A percentile compares a stretch with the other conserved stretches of the same genome.
Evolutionary conservation across 164 flowering plant genomes (phyloP).

Genomic region (Aristolochia fimbriata): DNA sequence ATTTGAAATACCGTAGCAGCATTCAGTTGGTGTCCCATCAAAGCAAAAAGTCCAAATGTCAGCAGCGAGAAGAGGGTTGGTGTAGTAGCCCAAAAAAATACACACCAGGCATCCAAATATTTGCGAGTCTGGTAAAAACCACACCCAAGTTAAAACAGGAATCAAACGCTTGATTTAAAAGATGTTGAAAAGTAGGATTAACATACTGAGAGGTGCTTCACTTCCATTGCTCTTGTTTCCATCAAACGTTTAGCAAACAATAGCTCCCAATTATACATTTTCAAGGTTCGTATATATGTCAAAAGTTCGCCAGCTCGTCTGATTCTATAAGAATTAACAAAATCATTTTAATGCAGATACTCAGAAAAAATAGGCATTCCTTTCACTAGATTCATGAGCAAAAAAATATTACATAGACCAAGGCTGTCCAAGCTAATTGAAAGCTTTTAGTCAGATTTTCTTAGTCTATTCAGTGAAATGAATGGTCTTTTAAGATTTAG

Average conservation of each 20-base stretch:
- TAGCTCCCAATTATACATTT: conserved; percentile 94
- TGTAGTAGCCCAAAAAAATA: conserved; percentile 98
- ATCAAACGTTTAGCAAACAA: conserved; percentile 65
- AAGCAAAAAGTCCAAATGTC: conserved; percentile 79
- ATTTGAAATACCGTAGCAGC: conserved; percentile 68
- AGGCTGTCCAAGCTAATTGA: no score
- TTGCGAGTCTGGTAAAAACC: conserved; percentile 60
- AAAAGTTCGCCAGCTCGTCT: conserved; percentile 80
- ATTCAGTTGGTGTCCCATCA: conserved; percentile 80
- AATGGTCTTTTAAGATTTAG: no score
- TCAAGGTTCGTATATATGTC: conserved; percentile 70
- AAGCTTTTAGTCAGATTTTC: no score
- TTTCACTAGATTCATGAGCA: no score
- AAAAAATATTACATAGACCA: no score
- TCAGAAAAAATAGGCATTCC: no score
- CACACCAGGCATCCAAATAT: conserved; percentile 99
- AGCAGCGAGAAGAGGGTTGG: conserved; percentile 87
- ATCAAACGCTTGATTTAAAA: background rate
- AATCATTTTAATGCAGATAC: no score
- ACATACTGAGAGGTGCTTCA: conserved; percentile 69
- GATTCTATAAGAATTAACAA: conserved; percentile 34
- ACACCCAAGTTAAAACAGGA: conserved; percentile 3
- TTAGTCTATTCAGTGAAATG: no score
- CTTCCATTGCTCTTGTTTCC: conserved; percentile 78
- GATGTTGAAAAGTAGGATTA: conserved; percentile 1